phyloP scores from a whole-genome alignment of 2,329 filamentous ascomycete species.

The Tolypocladium tropicale region DNA sequence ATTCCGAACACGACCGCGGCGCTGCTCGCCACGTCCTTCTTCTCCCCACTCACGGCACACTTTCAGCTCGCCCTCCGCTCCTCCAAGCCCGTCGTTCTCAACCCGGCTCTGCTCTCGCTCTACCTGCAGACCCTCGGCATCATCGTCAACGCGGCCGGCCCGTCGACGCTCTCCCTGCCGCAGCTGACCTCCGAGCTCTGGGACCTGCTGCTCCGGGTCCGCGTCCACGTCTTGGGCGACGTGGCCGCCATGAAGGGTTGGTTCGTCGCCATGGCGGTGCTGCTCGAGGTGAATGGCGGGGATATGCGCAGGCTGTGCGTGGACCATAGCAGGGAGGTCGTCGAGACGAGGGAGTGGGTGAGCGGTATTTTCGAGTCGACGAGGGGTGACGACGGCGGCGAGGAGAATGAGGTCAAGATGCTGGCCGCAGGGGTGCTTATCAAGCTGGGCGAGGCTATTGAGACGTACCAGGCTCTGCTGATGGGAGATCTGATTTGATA shows the following conservation, averaged over 20 bases:
- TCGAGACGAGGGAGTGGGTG: constrained; percentile 86
- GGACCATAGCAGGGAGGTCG: constrained; percentile 62
- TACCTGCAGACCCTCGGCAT: constrained; percentile 82
- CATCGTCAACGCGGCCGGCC: constrained; percentile 72
- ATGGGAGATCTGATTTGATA: constrained; percentile 57
- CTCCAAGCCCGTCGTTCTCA: constrained; percentile 51
- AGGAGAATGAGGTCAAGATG: constrained; percentile 73
- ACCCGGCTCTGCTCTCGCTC: constrained; percentile 64
- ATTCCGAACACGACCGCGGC: constrained; percentile 71
- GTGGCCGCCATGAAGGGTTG: constrained; percentile 60
- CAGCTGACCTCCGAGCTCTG: constrained; percentile 79
- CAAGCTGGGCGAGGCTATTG: constrained; percentile 68
- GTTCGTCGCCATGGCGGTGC: constrained; percentile 66
- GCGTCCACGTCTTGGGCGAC: constrained; percentile 50
- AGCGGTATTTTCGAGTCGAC: constrained; percentile 59
- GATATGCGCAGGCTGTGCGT: constrained; percentile 63
- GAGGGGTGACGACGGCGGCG: constrained; percentile 39
- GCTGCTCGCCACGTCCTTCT: constrained; percentile 67
- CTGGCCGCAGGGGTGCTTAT: constrained; percentile 69
- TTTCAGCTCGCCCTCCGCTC: constrained; percentile 56
- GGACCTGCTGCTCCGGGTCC: constrained; percentile 65
- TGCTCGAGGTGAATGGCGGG: constrained; percentile 72
- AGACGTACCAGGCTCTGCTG: constrained; percentile 67
- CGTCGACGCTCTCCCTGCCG: constrained; percentile 63
- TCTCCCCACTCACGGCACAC: constrained; percentile 74